Base-by-base conservation (phyloP, 176 grass and related monocot genomes). In the Poa pratensis region DNA sequence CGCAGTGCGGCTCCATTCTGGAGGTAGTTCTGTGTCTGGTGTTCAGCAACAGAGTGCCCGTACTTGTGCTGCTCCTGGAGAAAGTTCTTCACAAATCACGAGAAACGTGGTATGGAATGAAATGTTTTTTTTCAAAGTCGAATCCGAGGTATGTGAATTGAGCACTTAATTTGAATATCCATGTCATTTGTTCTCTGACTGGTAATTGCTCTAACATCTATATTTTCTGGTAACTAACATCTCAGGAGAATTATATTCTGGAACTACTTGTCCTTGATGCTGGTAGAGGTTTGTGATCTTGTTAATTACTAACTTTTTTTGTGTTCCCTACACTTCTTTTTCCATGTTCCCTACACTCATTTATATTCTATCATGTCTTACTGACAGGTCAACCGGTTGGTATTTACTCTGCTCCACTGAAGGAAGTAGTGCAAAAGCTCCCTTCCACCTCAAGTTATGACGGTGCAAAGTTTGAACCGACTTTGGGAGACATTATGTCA, bases 101-200 rank as follows among this genome's bases (percentile, higher is more conserved):
- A 89, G 80, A 74, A 88, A 81, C 30, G 85, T 95, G 70, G 81
- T 76, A 42, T 98, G 96, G 96, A 88, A 91, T 26, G 96, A 98
- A 89, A 95, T 98, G 89, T 98, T 98, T 79, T 98, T 95, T 79
- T 95, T 95, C 88, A 98, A 94, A 92, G 86, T 98, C 6, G 77
- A 92, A 83, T 68, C 67, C 26, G 83, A 82, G 93, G 96, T 98
- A 85, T 85, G 86, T 88, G 70, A 81, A 58, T 20, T 9, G 49
- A 57, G 23, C 8, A 75, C 24, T 65, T 67, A 52, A 32, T 73
- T 84, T 76, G 30, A 19, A 16, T 69, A 85, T 77, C 18, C 63
- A 37, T 85, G 67, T 52, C 45, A 62, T 58, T 78, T 90, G 20
- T 80, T 74, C 71, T 85, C 63, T 75, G 30, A 69, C 39, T 87